phyloP scores from a whole-genome alignment of 176 grass and related monocot species.

The Triticum monococcum region DNA sequence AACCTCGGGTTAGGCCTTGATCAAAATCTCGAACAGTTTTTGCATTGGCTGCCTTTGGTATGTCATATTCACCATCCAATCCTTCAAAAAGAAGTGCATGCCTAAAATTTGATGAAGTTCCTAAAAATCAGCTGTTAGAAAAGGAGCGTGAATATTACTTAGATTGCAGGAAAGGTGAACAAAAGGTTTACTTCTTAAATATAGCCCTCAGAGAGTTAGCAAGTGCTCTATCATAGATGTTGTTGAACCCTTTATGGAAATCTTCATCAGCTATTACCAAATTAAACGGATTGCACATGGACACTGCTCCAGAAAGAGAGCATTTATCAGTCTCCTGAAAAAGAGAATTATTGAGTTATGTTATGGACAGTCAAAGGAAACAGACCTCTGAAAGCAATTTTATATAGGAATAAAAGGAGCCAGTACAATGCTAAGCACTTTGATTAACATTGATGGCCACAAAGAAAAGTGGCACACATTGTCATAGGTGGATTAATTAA shows the following conservation, averaged over 20 bases:
- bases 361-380: conserved; percentile 1
- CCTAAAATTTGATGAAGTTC: conserved; percentile 51
- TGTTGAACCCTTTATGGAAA: conserved; percentile 97
- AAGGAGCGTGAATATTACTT: conserved; percentile 8
- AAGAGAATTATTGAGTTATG: background rate
- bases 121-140: conserved; percentile 41
- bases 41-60: conserved; percentile 72
- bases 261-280: conserved; percentile 96
- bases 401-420: background rate
- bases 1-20: conserved; percentile 88
- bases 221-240: conserved; percentile 87
- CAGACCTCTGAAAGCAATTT: background rate
- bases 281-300: conserved; percentile 96
- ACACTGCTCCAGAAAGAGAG: conserved; percentile 83
- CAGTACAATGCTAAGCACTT: background rate
- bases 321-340: conserved; percentile 79
- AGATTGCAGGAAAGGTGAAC: conserved; percentile 12
- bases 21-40: conserved; percentile 94
- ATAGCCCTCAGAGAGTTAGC: conserved; percentile 56
- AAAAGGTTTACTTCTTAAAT: conserved; percentile 75
- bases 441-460: background rate
- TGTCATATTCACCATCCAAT: conserved; percentile 80
- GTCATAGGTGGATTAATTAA: conserved; percentile 5
- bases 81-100: conserved; percentile 85
- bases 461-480: background rate